Percentiles rank a stretch among this genome's conserved stretches.
These are phyloP conservation scores for Lophium mytilinum DNA, from an alignment of 495 filamentous ascomycete species.

Conservation along the genomic window DNA sequence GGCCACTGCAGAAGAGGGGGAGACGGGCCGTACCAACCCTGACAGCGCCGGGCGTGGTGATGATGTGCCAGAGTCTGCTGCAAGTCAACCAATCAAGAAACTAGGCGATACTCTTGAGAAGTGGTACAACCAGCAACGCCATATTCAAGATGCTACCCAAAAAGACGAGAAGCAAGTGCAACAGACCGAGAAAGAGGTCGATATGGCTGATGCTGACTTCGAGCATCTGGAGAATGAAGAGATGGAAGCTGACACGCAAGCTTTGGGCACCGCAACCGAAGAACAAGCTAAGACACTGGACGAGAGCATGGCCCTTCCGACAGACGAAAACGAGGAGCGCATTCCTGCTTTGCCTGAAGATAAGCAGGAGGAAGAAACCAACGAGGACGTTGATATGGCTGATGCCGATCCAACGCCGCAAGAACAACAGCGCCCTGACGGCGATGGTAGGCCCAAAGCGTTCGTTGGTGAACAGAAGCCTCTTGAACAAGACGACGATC, in stretches of 20 bases:
- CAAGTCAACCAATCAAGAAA: conserved; percentile 69
- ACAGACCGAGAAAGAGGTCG: conserved; percentile 41
- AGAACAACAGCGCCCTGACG: conserved; percentile 27
- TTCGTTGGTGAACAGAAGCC: conserved; percentile 29
- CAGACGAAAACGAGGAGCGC: conserved; percentile 51
- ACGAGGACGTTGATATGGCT: conserved; percentile 13
- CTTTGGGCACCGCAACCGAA: conserved; percentile 77
- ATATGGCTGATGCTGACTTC: conserved; percentile 69
- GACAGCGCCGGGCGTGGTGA: conserved; percentile 12
- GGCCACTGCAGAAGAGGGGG: conserved; percentile 17
- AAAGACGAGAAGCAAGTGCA: conserved; percentile 48
- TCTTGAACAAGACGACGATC: conserved; percentile 29
- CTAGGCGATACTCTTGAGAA: conserved; percentile 87
- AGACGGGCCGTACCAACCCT: conserved; percentile 17
- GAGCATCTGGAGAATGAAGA: conserved; percentile 84
- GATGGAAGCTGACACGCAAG: conserved; percentile 73
- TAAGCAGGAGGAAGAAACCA: conserved; percentile 39
- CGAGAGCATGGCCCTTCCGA: conserved; percentile 74
- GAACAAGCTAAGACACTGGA: conserved; percentile 79
- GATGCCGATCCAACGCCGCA: conserved; percentile 26
- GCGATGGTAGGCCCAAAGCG: conserved; percentile 18
- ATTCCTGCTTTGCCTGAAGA: conserved; percentile 37
- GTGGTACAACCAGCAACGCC: conserved; percentile 77
- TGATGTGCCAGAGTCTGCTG: conserved; percentile 25
- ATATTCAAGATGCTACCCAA: conserved; percentile 64